Evolutionary conservation across 345 rosid genomes (phyloP).

Genomic region (Theobroma cacao): DNA sequence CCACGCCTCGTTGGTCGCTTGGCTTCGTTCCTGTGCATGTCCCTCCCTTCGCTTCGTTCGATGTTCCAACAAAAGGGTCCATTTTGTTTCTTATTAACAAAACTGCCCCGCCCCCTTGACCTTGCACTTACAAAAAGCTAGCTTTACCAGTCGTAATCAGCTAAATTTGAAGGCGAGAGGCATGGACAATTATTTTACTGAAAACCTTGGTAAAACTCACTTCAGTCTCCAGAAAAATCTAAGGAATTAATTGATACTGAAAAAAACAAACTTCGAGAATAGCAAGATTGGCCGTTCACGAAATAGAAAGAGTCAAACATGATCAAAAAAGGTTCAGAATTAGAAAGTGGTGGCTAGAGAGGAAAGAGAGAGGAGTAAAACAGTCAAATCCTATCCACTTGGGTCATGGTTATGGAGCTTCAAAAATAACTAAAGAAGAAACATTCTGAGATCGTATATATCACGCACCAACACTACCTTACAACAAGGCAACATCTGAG

Average conservation of each 20-base stretch:
- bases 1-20: constrained; percentile 22
- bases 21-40: constrained; percentile 15
- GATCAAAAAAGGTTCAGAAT: too few relatives aligned
- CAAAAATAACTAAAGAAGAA: neutral
- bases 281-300: neutral
- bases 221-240: neutral
- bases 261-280: neutral
- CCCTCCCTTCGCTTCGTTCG: constrained; percentile 1
- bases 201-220: constrained; percentile 3
- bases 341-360: too few relatives aligned
- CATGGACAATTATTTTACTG: neutral
- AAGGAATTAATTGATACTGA: neutral
- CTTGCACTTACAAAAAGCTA: neutral
- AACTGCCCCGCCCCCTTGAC: neutral
- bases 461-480: neutral
- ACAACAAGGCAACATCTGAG: neutral
- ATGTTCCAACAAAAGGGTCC: neutral
- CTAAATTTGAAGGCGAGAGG: neutral
- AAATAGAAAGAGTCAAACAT: neutral
- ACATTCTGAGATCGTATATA: too few relatives aligned
- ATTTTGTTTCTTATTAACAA: neutral
- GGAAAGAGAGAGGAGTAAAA: neutral
- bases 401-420: neutral
- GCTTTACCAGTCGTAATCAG: neutral
- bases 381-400: neutral